Evolutionary conservation across 306 rosid genomes (phyloP).

Genomic region (Inga oerstediana): DNA sequence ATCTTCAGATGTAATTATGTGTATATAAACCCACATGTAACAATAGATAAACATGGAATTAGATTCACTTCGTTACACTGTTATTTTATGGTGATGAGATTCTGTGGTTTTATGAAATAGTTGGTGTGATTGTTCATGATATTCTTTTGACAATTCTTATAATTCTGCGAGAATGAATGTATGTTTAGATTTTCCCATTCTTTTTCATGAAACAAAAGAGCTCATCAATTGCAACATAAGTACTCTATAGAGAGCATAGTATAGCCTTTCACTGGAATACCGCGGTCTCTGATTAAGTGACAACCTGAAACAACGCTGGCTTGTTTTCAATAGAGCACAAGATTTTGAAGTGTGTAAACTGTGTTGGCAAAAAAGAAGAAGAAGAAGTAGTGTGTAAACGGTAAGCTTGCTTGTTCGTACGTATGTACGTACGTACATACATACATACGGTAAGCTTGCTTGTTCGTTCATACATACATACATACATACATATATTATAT

Average conservation of each 20-base stretch:
- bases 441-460: too few relatives aligned
- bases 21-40: too few relatives aligned
- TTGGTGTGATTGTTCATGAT: neutral
- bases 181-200: neutral
- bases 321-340: neutral
- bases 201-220: neutral
- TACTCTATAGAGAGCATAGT: neutral
- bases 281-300: neutral
- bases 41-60: too few relatives aligned
- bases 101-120: neutral
- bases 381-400: too few relatives aligned
- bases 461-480: too few relatives aligned
- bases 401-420: too few relatives aligned
- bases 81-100: neutral
- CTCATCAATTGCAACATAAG: neutral
- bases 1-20: too few relatives aligned
- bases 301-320: neutral
- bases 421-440: too few relatives aligned
- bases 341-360: neutral
- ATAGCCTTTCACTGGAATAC: neutral
- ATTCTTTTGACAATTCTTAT: neutral
- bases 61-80: too few relatives aligned
- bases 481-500: too few relatives aligned
- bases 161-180: neutral
- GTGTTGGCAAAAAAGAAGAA: too few relatives aligned